Evolutionary conservation across 345 rosid genomes (phyloP).

Genomic region (Rubroshorea leprosula): DNA sequence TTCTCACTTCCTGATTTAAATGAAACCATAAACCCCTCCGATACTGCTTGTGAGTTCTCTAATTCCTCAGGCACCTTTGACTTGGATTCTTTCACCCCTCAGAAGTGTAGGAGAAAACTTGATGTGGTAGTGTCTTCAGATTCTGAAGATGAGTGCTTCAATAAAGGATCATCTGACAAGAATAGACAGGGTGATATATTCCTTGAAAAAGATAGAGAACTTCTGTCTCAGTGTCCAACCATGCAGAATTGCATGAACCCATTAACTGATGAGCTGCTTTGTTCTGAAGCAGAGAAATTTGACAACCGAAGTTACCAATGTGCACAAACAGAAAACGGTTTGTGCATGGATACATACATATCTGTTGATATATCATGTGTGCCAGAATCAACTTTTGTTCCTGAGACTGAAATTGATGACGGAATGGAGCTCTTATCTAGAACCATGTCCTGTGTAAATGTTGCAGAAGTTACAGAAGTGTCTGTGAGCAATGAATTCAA

Average conservation of each 20-base stretch:
- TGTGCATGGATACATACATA: constrained; percentile 28
- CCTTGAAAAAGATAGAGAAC: constrained; percentile 21
- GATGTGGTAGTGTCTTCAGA: constrained; percentile 63
- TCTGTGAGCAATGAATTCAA: constrained; percentile 34
- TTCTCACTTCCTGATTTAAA: constrained; percentile 37
- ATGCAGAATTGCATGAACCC: constrained; percentile 28
- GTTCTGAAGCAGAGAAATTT: constrained; percentile 22
- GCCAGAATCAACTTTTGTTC: constrained; percentile 81
- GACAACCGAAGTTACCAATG: constrained; percentile 26
- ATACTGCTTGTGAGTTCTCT: constrained; percentile 26
- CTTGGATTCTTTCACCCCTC: constrained; percentile 34
- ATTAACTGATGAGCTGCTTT: constrained; percentile 25
- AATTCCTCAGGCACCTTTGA: constrained; percentile 40
- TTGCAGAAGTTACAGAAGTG: constrained; percentile 42
- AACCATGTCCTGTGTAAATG: constrained; percentile 31
- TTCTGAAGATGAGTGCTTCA: constrained; percentile 62
- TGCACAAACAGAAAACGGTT: constrained; percentile 30
- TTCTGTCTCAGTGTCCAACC: constrained; percentile 25
- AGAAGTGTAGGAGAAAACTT: constrained; percentile 40
- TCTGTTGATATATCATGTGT: constrained; percentile 61
- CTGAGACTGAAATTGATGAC: constrained; percentile 60
- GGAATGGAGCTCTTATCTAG: constrained; percentile 41
- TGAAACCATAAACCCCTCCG: constrained; percentile 33
- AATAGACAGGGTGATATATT: constrained; percentile 23
- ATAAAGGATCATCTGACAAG: constrained; percentile 22